Evolutionary conservation across 257 asterid genomes (phyloP), one percentile per base, ranked within the genome.

Genomic region (Sherardia arvensis): DNA sequence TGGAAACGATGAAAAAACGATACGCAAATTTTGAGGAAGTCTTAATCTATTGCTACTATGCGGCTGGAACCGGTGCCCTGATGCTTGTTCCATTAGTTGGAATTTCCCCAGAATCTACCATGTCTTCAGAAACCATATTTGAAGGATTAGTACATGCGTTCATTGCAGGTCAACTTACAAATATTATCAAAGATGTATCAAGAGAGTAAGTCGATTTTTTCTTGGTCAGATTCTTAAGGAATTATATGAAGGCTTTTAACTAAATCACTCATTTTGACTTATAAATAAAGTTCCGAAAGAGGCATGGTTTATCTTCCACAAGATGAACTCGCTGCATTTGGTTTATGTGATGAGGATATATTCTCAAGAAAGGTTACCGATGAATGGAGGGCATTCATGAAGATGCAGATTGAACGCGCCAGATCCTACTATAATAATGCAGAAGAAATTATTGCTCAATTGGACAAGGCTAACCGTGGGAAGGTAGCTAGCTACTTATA

Each of bases 281-380:
- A 4, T 32, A 32, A 32, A 33, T 6, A 10, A 5, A 88, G 90
- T 76, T 90, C 93, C 32, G 65, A 70, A 40, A 76, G 92, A 77
- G 96, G 92, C 43, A 88, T 90, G 65, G 71, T 88, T 33, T 88
- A 88, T 78, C 93, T 88, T 62, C 96, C 96, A 1, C 95, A 86
- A 80, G 93, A 86, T 20, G 96, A 88, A 61, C 89, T 86, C 0
- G 80, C 81, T 0, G 75, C 64, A 72, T 84, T 71, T 61, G 95
- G 91, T 17, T 38, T 88, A 40, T 61, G 79, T 14, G 90, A 84
- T 25, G 69, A 78, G 64, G 96, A 88, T 53, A 71, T 86, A 5
- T 86, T 84, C 67, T 36, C 15, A 9, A 74, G 88, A 56, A 83
- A 82, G 70, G 83, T 86, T 5, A 74, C 75, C 5, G 79, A 80